Evolutionary conservation across 2,329 filamentous ascomycete species (phyloP), one percentile per base, ranked within the genome.

Genomic region (Cadophora malorum): DNA sequence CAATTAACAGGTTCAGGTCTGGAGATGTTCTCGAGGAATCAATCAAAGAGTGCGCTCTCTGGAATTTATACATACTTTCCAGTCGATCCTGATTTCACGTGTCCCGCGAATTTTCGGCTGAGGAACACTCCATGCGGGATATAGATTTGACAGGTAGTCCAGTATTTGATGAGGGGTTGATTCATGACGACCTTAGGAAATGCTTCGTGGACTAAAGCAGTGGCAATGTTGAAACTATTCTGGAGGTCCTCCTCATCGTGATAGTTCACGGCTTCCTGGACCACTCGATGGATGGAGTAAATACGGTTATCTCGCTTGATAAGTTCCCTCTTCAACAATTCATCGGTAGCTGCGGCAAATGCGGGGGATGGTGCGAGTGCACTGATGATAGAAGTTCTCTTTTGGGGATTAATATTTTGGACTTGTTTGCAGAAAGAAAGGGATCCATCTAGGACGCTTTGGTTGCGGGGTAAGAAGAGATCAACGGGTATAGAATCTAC

Each of bases 181-280:
- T 56, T 65, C 28, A 52, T 41, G 6, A 61, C 59, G 33, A 71
- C 65, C 23, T 70, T 70, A 0, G 71, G 71, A 33, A 73, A 73
- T 14, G 68, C 67, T 62, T 73, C 70, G 45, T 71, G 69, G 5
- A 72, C 69, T 1, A 73, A 55, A 7, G 60, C 45, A 16, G 28
- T 62, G 10, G 71, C 71, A 38, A 35, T 62, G 31, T 70, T 55
- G 52, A 73, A 73, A 45, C 53, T 66, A 5, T 67, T 50, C 45
- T 72, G 71, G 10, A 73, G 49, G 19, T 73, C 71, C 16, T 64
- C 14, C 9, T 38, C 16, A 41, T 59, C 61, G 28, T 72, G 72
- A 52, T 71, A 74, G 53, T 70, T 74, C 59, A 69, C 70, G 1
- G 72, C 72, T 61, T 74, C 72, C 59, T 74, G 73, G 12, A 74